These are phyloP conservation scores for Calocybe cyanea DNA, from an alignment of 768 basidiomycete genomes.

Conservation along the genomic window DNA sequence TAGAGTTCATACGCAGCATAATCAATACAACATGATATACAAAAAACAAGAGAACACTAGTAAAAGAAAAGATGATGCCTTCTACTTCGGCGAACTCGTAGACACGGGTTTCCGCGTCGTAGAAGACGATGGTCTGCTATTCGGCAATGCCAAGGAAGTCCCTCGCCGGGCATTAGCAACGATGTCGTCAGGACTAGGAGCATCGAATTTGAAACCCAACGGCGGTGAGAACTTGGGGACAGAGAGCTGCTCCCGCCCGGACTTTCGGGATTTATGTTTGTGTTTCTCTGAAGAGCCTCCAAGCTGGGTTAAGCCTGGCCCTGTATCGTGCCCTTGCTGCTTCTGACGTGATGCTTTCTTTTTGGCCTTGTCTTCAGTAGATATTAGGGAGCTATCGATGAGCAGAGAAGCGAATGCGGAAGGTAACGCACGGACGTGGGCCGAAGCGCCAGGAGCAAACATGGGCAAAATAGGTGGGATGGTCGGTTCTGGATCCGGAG, in stretches of 20 bases:
- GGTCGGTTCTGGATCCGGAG: conserved; percentile 36
- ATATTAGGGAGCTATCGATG: conserved; percentile 45
- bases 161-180: conserved; percentile 78
- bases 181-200: conserved; percentile 89
- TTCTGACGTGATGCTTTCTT: conserved; percentile 22
- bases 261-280: conserved; percentile 21
- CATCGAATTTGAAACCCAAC: conserved; percentile 64
- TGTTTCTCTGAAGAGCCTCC: conserved; percentile 18
- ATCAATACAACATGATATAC: conserved; percentile 30
- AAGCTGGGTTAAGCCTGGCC: conserved; percentile 4
- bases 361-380: conserved; percentile 32
- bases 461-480: conserved; percentile 44
- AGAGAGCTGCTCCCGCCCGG: conserved; percentile 19
- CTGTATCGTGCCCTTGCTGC: conserved; percentile 24
- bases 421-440: conserved; percentile 66
- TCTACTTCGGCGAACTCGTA: conserved; percentile 17
- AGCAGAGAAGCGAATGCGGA: conserved; percentile 76
- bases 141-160: conserved; percentile 51
- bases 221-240: conserved; percentile 34
- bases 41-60: conserved; percentile 19
- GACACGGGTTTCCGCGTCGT: conserved; percentile 20
- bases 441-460: conserved; percentile 49
- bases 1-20: conserved; percentile 44
- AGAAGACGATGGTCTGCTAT: conserved; percentile 15
- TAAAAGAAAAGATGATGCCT: conserved; percentile 14